phyloP scores from a whole-genome alignment of 352 stramenopile species.

The Thalassiosira delicatula region DNA sequence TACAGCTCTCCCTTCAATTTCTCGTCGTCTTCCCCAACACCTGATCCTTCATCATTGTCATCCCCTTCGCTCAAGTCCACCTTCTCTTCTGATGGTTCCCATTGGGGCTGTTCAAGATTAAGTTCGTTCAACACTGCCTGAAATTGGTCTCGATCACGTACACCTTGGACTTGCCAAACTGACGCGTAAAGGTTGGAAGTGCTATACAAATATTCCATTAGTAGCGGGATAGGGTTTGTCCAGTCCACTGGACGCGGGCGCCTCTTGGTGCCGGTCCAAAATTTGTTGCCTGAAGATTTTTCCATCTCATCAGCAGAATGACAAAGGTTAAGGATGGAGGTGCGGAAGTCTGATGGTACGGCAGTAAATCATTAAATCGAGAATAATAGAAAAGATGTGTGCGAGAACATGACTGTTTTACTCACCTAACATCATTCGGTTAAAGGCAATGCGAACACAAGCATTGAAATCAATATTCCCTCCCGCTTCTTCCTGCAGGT shows the following conservation, averaged over 20 bases:
- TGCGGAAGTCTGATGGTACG: no score
- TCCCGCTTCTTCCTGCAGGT: conserved; percentile 62
- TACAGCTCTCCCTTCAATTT: conserved; percentile 73
- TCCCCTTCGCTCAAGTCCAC: conserved; percentile 71
- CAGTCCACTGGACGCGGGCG: conserved; percentile 86
- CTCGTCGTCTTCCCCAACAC: conserved; percentile 61
- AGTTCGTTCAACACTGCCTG: conserved; percentile 54
- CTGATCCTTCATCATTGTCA: conserved; percentile 52
- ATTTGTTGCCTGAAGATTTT: no score
- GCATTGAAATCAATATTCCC: conserved; percentile 66
- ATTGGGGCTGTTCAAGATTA: conserved; percentile 59
- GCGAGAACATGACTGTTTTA: no score
- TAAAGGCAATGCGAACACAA: conserved; percentile 67
- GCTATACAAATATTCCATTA: conserved; percentile 73
- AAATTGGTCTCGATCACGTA: conserved; percentile 62
- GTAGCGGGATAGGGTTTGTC: conserved; percentile 50
- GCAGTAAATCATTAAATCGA: no score
- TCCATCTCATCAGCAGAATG: no score
- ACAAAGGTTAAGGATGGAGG: no score
- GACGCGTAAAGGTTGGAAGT: conserved; percentile 65
- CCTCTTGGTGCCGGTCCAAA: conserved; percentile 95
- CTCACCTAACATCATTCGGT: conserved; percentile 63
- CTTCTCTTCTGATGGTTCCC: conserved; percentile 60
- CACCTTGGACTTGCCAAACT: conserved; percentile 61
- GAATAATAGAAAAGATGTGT: no score